These are phyloP conservation scores for Penicillium rolfsii DNA, from an alignment of 2,329 filamentous ascomycete species.

Conservation along the genomic window DNA sequence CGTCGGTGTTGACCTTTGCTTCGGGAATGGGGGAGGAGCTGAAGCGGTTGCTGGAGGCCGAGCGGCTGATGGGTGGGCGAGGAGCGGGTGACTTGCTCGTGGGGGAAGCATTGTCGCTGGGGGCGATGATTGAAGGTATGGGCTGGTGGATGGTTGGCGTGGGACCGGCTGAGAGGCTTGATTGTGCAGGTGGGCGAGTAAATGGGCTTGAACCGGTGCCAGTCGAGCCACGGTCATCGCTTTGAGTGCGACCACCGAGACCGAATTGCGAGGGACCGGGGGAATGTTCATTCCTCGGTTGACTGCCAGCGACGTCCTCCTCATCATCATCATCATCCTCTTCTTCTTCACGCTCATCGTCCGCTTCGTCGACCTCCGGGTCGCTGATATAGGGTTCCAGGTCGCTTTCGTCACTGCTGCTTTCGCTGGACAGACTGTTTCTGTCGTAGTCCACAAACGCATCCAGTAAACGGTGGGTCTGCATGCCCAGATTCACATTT, in stretches of 20 bases:
- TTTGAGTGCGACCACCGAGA: constrained; percentile 9
- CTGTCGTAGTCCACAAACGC: constrained; percentile 59
- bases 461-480: constrained; percentile 70
- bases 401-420: constrained; percentile 46
- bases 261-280: constrained; percentile 11
- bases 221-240: constrained; percentile 20
- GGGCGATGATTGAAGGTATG: constrained; percentile 34
- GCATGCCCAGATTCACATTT: constrained; percentile 70
- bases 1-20: constrained; percentile 63
- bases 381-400: constrained; percentile 47
- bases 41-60: constrained; percentile 55
- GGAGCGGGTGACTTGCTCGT: constrained; percentile 23
- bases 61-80: constrained; percentile 35
- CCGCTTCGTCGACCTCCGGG: constrained; percentile 36
- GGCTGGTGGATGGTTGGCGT: constrained; percentile 8
- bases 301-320: constrained; percentile 8
- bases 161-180: constrained; percentile 7
- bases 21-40: constrained; percentile 74
- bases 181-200: constrained; percentile 6
- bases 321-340: constrained; percentile 4
- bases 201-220: constrained; percentile 17
- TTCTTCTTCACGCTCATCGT: constrained; percentile 15
- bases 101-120: constrained; percentile 29
- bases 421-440: constrained; percentile 53
- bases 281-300: constrained; percentile 5